A percentile compares a stretch with the other conserved stretches of the same genome.
These are phyloP conservation scores for Asterochloris sp. DNA, from an alignment of 139 green algal species.

Conservation along the genomic window DNA sequence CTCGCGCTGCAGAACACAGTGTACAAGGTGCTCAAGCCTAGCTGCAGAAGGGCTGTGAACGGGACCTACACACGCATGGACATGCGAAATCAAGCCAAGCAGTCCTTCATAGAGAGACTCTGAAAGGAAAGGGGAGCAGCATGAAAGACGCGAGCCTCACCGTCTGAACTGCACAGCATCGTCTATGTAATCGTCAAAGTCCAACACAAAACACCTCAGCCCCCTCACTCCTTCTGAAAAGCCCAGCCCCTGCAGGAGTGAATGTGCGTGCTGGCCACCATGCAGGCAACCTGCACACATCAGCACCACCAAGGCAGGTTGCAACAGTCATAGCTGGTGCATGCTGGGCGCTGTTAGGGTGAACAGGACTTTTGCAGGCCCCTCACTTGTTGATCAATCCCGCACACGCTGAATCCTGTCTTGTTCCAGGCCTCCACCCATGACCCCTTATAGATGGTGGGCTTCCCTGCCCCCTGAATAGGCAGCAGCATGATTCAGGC, in stretches of 20 bases:
- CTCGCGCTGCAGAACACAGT: too few relatives aligned
- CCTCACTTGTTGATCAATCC: conserved; percentile 48
- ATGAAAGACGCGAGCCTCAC: conserved; percentile 7
- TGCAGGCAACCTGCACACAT: neutral
- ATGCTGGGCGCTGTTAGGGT: too few relatives aligned
- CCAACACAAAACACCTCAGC: conserved; percentile 49
- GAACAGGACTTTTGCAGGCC: too few relatives aligned
- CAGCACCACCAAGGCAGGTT: conserved; percentile 2
- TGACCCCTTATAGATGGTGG: conserved; percentile 48
- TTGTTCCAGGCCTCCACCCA: conserved; percentile 66
- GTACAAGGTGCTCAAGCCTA: too few relatives aligned
- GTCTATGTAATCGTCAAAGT: conserved; percentile 59
- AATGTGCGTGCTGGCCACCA: neutral
- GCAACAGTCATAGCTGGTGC: too few relatives aligned
- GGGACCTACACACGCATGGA: too few relatives aligned
- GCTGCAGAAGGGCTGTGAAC: too few relatives aligned
- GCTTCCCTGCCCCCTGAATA: conserved; percentile 23
- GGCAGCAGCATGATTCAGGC: neutral
- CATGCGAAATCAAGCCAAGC: too few relatives aligned
- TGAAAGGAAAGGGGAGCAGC: neutral
- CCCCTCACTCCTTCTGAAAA: conserved; percentile 42
- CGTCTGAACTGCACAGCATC: conserved; percentile 52
- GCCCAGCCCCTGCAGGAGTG: conserved; percentile 40
- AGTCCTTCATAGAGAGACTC: neutral
- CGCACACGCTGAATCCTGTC: conserved; percentile 51